Evolutionary conservation across 805 yeast species (phyloP), one percentile per base, ranked within the genome.

Genomic region (Metschnikowia continentalis): DNA sequence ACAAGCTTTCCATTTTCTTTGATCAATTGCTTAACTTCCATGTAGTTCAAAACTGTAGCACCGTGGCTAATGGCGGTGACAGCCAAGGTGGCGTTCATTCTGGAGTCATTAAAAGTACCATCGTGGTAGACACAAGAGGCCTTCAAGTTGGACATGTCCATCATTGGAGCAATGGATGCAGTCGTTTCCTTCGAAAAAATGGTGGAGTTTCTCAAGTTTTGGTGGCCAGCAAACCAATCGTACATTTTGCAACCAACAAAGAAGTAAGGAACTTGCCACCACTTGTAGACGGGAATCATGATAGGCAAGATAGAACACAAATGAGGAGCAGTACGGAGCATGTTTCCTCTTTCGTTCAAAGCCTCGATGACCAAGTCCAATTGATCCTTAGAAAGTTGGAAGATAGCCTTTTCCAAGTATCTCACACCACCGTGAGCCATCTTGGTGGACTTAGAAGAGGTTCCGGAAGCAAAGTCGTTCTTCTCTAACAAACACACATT

Each of bases 361-460:
- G 96, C 96, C 70, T 90, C 96, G 60, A 88, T 85, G 56, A 90
- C 96, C 61, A 90, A 77, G 70, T 87, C 88, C 69, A 87, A 77
- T 74, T 91, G 98, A 54, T 84, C 92, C 69, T 88, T 90, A 51
- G 95, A 90, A 47, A 91, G 78, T 72, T 90, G 90, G 81, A 90
- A 90, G 62, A 91, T 82, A 37, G 97, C 97, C 75, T 91, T 91
- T 68, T 91, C 98, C 63, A 91, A 79, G 69, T 91, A 91, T 63
- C 98, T 79, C 40, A 91, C 97, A 67, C 98, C 98, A 58, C 98
- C 98, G 66, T 91, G 98, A 41, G 96, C 96, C 84, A 91, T 88
- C 73, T 91, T 91, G 45, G 98, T 91, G 14, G 96, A 88, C 63
- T 90, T 88, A 35, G 97, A 90, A 7, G 96, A 87, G 14, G 97